phyloP scores from a whole-genome alignment of 2,329 filamentous ascomycete genomes.

The Neonectria sp. region DNA sequence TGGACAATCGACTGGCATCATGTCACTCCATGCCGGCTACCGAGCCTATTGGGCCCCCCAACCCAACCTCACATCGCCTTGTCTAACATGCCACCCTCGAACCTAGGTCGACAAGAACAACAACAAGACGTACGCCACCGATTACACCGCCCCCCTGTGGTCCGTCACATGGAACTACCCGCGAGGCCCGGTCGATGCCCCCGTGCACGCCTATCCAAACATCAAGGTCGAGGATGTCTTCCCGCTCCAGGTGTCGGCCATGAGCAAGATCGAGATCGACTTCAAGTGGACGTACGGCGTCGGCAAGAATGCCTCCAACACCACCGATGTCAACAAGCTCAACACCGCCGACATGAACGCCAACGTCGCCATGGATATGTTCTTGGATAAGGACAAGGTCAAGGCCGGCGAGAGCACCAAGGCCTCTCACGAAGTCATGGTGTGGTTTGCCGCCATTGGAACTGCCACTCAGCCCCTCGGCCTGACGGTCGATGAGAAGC shows the following conservation, averaged over 20 bases:
- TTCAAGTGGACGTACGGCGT: slow-evolving; percentile 66
- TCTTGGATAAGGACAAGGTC: slow-evolving; percentile 63
- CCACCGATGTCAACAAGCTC: slow-evolving; percentile 55
- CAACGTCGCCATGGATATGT: slow-evolving; percentile 74
- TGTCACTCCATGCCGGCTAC: slow-evolving; percentile 17
- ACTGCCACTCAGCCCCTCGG: slow-evolving; percentile 65
- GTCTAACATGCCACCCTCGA: slow-evolving; percentile 13
- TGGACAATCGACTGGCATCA: slow-evolving; percentile 4
- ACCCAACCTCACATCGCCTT: background rate
- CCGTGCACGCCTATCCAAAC: slow-evolving; percentile 71
- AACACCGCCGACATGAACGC: slow-evolving; percentile 59
- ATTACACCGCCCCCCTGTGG: slow-evolving; percentile 63
- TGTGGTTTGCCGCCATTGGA: slow-evolving; percentile 68
- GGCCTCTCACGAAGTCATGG: slow-evolving; percentile 69
- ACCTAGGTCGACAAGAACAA: slow-evolving; percentile 63
- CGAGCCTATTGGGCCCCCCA: background rate
- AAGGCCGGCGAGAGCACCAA: slow-evolving; percentile 57
- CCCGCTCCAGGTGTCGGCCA: slow-evolving; percentile 57
- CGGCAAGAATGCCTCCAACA: slow-evolving; percentile 57
- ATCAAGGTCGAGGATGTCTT: slow-evolving; percentile 63
- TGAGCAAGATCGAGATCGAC: slow-evolving; percentile 60
- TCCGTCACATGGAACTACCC: slow-evolving; percentile 69
- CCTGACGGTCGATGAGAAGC: slow-evolving; percentile 40
- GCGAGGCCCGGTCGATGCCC: slow-evolving; percentile 56
- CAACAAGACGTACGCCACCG: slow-evolving; percentile 65